A percentile compares a stretch with the other conserved stretches of the same genome.
These are phyloP conservation scores for Ensete glaucum DNA, from an alignment of 176 grass and related monocot genomes.

Conservation along the genomic window DNA sequence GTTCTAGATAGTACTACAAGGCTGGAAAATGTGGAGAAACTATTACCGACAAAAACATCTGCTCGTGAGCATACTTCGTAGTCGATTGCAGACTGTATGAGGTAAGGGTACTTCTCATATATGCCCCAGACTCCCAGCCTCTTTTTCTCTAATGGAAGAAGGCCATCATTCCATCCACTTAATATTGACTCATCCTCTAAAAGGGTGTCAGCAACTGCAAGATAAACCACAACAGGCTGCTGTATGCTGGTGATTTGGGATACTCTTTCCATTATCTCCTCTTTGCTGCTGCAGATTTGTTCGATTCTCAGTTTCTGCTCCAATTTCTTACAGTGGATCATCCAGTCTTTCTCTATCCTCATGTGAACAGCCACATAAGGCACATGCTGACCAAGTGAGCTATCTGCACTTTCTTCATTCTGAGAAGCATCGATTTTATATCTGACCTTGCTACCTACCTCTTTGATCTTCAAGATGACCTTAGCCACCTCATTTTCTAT, in stretches of 20 bases:
- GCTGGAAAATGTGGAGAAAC: too few species aligned
- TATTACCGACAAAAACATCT: too few species aligned
- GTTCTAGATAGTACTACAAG: constrained; percentile 71
- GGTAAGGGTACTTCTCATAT: constrained; percentile 68
- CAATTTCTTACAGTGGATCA: constrained; percentile 99
- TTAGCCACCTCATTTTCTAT: constrained; percentile 75
- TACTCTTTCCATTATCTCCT: constrained; percentile 83
- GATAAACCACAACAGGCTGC: constrained; percentile 36
- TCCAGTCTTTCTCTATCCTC: constrained; percentile 99
- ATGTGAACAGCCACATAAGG: constrained; percentile 43
- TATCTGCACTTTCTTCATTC: constrained; percentile 27
- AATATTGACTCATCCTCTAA: constrained; percentile 81
- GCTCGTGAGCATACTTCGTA: constrained; percentile 42
- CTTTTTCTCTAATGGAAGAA: constrained; percentile 88
- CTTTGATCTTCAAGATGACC: constrained; percentile 45
- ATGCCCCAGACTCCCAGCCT: constrained; percentile 67
- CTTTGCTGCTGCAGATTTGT: constrained; percentile 93
- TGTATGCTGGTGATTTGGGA: constrained; percentile 56
- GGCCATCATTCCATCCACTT: constrained; percentile 80
- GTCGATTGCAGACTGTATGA: constrained; percentile 97
- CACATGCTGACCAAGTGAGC: constrained; percentile 18
- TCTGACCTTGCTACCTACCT: constrained; percentile 21
- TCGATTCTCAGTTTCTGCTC: constrained; percentile 56
- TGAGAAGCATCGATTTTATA: constrained; percentile 31
- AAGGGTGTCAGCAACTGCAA: constrained; percentile 92